These are phyloP conservation scores for Zea luxurians DNA, from an alignment of 176 grass and related monocot species.

Conservation along the genomic window DNA sequence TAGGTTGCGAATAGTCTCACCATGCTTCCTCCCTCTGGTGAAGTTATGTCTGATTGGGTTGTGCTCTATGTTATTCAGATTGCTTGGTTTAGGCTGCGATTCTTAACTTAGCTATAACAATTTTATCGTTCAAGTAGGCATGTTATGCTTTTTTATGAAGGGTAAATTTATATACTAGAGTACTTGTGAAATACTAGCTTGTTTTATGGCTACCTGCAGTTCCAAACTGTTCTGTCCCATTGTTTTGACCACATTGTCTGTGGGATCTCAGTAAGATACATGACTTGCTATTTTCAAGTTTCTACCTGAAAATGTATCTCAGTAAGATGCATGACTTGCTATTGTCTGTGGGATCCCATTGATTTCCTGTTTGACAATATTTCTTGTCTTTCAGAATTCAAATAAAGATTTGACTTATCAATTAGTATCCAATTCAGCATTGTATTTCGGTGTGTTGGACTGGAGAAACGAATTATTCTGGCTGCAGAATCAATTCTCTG, in stretches of 20 bases:
- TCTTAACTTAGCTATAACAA: background rate
- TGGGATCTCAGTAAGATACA: background rate
- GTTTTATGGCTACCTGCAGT: background rate
- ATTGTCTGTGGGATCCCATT: too few relatives aligned
- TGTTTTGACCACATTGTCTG: background rate
- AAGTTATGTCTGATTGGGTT: background rate
- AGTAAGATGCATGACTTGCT: too few relatives aligned
- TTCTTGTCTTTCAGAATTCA: background rate
- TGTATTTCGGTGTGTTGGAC: background rate
- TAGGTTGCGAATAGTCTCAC: background rate
- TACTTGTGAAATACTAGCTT: background rate
- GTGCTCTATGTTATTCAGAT: background rate
- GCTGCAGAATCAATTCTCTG: background rate
- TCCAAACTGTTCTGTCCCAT: background rate
- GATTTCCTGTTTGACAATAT: background rate
- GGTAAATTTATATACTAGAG: too few relatives aligned
- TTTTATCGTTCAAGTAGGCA: background rate
- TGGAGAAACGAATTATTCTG: background rate
- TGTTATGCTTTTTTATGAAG: background rate
- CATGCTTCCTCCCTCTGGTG: background rate
- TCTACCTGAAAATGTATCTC: too few relatives aligned
- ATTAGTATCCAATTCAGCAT: background rate
- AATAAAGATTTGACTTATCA: background rate
- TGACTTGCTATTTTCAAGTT: too few relatives aligned
- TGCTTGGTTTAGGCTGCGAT: background rate